Percentiles rank a stretch among this genome's conserved stretches.
Evolutionary conservation across 1,284 basidiomycete species (phyloP).

Genomic region (Coriolopsis trogii): DNA sequence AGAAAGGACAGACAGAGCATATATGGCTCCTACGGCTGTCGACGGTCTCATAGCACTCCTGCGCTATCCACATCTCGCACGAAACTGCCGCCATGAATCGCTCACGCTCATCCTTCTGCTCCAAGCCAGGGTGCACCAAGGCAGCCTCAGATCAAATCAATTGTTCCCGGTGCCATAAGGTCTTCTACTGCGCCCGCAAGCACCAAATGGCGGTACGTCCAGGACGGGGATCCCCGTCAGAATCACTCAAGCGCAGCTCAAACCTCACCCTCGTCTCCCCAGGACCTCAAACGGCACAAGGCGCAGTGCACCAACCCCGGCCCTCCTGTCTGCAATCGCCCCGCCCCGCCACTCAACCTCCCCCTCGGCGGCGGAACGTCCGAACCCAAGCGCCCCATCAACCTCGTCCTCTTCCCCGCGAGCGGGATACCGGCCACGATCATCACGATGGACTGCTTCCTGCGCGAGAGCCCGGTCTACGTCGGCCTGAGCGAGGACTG

Average conservation of each 20-base stretch:
- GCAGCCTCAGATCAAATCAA: neutral
- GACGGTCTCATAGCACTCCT: no score
- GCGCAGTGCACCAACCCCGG: constrained; percentile 1
- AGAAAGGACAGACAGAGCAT: no score
- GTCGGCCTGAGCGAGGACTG: constrained; percentile 6
- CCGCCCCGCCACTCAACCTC: neutral
- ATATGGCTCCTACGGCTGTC: no score
- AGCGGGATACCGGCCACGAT: constrained; percentile 3
- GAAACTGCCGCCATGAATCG: neutral
- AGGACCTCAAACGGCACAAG: constrained; percentile 7
- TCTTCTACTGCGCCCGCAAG: constrained; percentile 4
- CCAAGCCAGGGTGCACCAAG: neutral
- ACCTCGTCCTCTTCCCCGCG: constrained; percentile 6
- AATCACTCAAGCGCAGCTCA: neutral
- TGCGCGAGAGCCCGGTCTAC: neutral
- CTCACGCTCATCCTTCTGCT: neutral
- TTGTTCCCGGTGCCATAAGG: constrained; percentile 1
- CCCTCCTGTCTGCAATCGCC: neutral
- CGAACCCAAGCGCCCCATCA: neutral
- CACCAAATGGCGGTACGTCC: constrained; percentile 8
- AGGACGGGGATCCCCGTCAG: neutral
- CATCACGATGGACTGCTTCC: neutral
- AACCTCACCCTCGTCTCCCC: neutral
- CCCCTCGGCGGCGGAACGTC: neutral
- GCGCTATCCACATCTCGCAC: no score